Conservation (phyloP, 306 rosid genomes). For the Cyclanthera cordifolia region DNA sequence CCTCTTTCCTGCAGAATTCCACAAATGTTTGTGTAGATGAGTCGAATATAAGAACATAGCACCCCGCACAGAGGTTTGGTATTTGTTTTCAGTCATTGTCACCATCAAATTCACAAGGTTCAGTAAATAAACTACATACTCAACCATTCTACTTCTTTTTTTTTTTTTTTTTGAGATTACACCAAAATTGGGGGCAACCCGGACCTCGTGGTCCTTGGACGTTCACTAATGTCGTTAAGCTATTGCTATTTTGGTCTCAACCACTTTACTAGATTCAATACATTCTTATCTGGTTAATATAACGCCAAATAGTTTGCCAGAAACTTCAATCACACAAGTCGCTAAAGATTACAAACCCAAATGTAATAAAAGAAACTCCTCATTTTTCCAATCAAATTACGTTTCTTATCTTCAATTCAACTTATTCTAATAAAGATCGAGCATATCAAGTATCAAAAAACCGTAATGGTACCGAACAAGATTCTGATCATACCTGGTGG, state of each 20-base stretch:
- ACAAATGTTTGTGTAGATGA: neutral
- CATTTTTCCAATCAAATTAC: too few species aligned
- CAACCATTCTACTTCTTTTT: too few species aligned
- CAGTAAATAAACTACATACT: neutral
- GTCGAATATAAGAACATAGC: neutral
- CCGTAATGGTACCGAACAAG: constrained; percentile 36
- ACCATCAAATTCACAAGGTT: neutral
- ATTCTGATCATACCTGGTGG: constrained; percentile 25
- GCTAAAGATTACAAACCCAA: too few species aligned
- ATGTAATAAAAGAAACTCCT: too few species aligned
- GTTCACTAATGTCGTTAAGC: too few species aligned
- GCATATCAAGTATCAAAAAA: neutral
- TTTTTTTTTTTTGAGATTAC: too few species aligned
- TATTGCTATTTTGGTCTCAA: too few species aligned
- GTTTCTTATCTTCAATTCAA: neutral
- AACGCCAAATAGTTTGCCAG: neutral
- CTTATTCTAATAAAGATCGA: neutral
- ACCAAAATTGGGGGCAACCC: too few species aligned
- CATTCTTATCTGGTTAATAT: neutral
- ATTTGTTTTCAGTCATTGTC: neutral
- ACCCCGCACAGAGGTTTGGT: neutral
- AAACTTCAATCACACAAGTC: too few species aligned
- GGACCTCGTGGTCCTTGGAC: too few species aligned
- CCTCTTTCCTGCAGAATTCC: constrained; percentile 21
- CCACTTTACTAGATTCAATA: neutral